Evolutionary conservation across 83 land plant genomes (phyloP).

Genomic region (Isoetes engelmannii): DNA sequence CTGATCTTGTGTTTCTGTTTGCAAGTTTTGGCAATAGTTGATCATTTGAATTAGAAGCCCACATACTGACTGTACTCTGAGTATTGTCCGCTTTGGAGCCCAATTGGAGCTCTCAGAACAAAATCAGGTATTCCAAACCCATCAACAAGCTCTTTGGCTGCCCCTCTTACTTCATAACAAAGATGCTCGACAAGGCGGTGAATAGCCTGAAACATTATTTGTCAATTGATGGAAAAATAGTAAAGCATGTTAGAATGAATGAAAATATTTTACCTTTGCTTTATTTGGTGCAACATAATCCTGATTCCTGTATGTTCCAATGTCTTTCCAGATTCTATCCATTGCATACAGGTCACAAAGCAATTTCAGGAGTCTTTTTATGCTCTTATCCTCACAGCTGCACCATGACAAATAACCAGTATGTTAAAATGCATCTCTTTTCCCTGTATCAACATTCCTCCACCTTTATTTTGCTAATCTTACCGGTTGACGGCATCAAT

Average conservation of each 20-base stretch:
- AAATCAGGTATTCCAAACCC: conserved; percentile 81
- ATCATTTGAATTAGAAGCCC: too few species aligned
- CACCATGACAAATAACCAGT: conserved; percentile 15
- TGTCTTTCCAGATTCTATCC: conserved; percentile 95
- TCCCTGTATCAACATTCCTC: too few species aligned
- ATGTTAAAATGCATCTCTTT: too few species aligned
- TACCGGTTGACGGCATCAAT: conserved; percentile 74
- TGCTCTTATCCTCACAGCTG: conserved; percentile 69
- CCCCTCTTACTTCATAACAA: conserved; percentile 69
- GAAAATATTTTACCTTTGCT: conserved; percentile 97
- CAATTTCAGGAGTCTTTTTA: conserved; percentile 59
- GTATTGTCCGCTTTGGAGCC: conserved; percentile 71
- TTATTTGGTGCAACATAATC: conserved; percentile 97
- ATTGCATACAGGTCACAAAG: conserved; percentile 92
- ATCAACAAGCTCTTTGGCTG: conserved; percentile 71
- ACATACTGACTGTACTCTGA: conserved; percentile 72
- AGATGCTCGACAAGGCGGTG: conserved; percentile 74
- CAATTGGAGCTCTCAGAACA: conserved; percentile 78
- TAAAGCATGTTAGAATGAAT: too few species aligned
- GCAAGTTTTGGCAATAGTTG: too few species aligned
- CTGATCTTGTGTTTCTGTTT: too few species aligned
- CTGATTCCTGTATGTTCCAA: conserved; percentile 88
- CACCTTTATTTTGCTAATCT: too few species aligned
- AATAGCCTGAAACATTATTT: conserved; percentile 96
- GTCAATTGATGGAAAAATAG: too few species aligned